These are phyloP conservation scores for Gracilariopsis chorda DNA, from an alignment of 23 red algal species.

Conservation along the genomic window DNA sequence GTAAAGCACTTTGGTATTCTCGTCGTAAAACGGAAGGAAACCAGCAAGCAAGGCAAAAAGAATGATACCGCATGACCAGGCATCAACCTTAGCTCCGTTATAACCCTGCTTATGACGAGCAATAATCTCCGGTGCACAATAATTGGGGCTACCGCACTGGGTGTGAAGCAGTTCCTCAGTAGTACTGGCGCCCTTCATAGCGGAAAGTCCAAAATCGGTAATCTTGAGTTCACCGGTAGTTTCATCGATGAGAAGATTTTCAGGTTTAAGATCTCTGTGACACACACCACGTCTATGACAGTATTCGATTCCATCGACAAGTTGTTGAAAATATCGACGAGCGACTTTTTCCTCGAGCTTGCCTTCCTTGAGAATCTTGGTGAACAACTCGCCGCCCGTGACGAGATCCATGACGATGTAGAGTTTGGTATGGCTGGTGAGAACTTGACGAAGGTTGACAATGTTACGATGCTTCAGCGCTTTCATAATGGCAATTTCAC, in stretches of 20 bases:
- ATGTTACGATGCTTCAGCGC: slow-evolving; percentile 92
- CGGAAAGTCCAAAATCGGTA: slow-evolving; percentile 91
- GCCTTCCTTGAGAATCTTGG: slow-evolving; percentile 76
- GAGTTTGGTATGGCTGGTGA: slow-evolving; percentile 88
- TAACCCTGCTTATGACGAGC: slow-evolving; percentile 71
- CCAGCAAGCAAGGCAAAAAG: slow-evolving; percentile 73
- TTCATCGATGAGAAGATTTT: slow-evolving; percentile 80
- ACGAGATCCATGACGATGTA: slow-evolving; percentile 98
- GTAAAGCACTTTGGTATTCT: slow-evolving; percentile 69
- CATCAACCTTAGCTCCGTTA: slow-evolving; percentile 74
- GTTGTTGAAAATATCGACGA: slow-evolving; percentile 90
- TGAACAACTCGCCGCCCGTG: slow-evolving; percentile 98
- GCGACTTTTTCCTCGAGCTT: slow-evolving; percentile 82
- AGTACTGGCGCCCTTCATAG: slow-evolving; percentile 66
- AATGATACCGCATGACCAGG: slow-evolving; percentile 84
- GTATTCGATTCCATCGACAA: slow-evolving; percentile 95
- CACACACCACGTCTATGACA: slow-evolving; percentile 95
- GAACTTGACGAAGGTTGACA: slow-evolving; percentile 86
- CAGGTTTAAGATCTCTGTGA: slow-evolving; percentile 97
- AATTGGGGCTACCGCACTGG: slow-evolving; percentile 81
- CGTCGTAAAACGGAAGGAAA: slow-evolving; percentile 67
- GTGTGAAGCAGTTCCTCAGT: slow-evolving; percentile 69
- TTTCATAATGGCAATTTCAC: slow-evolving; percentile 99
- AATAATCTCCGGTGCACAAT: slow-evolving; percentile 86
- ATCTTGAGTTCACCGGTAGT: slow-evolving; percentile 84